Conservation (phyloP, 495 filamentous ascomycete species). For the Aspergillus cavernicola region DNA sequence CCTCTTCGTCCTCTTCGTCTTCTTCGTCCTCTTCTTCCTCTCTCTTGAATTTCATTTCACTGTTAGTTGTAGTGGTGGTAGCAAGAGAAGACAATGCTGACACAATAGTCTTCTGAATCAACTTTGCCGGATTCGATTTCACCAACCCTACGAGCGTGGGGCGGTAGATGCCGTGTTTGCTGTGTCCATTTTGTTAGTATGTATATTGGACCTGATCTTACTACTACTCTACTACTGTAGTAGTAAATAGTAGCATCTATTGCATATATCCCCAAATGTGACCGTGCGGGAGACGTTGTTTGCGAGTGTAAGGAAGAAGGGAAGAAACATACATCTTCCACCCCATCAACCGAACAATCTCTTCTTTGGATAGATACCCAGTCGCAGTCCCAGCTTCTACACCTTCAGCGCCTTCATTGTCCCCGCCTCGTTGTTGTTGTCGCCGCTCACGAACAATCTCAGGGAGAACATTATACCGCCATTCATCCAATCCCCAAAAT, state of each 20-base stretch:
- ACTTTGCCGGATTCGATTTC: constrained; percentile 50
- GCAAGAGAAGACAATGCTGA: constrained; percentile 40
- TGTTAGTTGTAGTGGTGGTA: no score
- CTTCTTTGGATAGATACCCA: constrained; percentile 28
- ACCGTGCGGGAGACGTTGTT: no score
- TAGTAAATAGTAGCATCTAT: no score
- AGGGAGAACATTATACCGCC: constrained; percentile 34
- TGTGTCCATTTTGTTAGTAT: constrained; percentile 15
- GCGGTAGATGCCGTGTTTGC: constrained; percentile 65
- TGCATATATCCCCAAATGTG: no score
- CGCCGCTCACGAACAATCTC: constrained; percentile 13
- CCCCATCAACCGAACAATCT: constrained; percentile 51
- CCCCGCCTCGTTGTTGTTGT: no score
- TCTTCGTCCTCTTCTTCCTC: no score
- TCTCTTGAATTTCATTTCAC: no score
- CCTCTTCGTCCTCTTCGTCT: no score
- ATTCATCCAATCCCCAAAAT: constrained; percentile 29
- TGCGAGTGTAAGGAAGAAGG: constrained; percentile 9
- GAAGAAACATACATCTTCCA: constrained; percentile 68
- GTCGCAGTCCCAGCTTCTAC: no score
- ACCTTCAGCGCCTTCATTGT: background rate
- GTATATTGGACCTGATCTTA: no score
- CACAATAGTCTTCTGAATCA: constrained; percentile 41
- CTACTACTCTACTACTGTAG: no score
- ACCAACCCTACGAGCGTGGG: constrained; percentile 64